phyloP scores from a whole-genome alignment of 2,329 filamentous ascomycete genomes.

The Pezicula carpinea region DNA sequence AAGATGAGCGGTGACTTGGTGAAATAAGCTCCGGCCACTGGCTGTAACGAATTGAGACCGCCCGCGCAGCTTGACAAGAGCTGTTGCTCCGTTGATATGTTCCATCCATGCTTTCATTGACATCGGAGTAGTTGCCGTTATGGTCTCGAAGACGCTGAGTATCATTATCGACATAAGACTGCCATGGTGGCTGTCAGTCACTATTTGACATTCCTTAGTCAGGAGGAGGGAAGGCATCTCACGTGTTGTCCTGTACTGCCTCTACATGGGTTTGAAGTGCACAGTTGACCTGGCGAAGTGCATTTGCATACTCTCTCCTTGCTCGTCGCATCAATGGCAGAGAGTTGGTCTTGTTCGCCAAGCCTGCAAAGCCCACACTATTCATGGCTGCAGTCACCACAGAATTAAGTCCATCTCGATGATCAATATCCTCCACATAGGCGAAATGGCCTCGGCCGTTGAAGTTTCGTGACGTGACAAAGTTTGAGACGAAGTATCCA shows the following conservation, averaged over 20 bases:
- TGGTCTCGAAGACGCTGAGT: conserved; percentile 47
- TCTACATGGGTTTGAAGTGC: conserved; percentile 38
- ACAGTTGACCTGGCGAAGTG: conserved; percentile 41
- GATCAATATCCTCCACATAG: conserved; percentile 7
- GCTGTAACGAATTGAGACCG: conserved; percentile 39
- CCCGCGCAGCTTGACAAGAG: conserved; percentile 43
- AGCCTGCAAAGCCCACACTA: conserved; percentile 45
- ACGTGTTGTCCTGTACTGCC: conserved; percentile 43
- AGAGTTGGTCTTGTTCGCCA: conserved; percentile 33
- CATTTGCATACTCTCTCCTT: conserved; percentile 43
- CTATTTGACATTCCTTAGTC: background rate
- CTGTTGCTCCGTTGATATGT: conserved; percentile 45
- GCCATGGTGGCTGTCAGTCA: background rate
- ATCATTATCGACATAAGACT: conserved; percentile 45
- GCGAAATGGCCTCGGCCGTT: conserved; percentile 4
- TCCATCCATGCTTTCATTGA: conserved; percentile 40
- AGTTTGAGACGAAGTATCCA: conserved; percentile 46
- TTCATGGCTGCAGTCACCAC: conserved; percentile 31
- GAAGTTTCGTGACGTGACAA: conserved; percentile 34
- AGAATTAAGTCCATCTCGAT: conserved; percentile 1
- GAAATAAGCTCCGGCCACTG: conserved; percentile 46
- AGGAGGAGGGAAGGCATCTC: background rate
- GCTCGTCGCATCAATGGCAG: conserved; percentile 38
- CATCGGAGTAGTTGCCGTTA: conserved; percentile 31
- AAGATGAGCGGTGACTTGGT: conserved; percentile 45